Conservation (phyloP, 1,139 yeast genomes). For the Pneumocystis jirovecii region DNA sequence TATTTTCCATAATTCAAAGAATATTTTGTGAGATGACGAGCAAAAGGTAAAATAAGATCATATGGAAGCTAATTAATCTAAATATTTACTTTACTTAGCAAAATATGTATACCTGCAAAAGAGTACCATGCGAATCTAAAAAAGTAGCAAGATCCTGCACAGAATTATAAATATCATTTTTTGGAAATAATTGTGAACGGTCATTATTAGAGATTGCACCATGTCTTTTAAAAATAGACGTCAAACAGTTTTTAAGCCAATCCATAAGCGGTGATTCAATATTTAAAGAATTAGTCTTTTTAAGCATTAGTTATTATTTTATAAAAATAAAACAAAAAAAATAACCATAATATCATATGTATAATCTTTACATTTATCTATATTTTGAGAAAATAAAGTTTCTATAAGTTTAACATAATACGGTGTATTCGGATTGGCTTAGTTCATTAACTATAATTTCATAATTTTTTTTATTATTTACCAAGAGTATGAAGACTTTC, state of each 20-base stretch:
- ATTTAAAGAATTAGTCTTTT: not conserved
- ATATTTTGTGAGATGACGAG: too few species aligned
- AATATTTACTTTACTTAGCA: not conserved
- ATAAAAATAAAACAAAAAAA: not conserved
- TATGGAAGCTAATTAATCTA: conserved; percentile 18
- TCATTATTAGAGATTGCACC: conserved; percentile 54
- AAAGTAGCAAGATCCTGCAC: conserved; percentile 43
- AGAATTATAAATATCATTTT: conserved; percentile 52
- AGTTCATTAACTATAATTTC: not conserved
- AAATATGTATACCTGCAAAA: conserved; percentile 62
- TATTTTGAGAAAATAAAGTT: conserved; percentile 74
- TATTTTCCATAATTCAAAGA: too few species aligned
- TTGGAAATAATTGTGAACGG: conserved; percentile 56
- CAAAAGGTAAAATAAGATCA: conserved; percentile 29
- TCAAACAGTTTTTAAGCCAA: conserved; percentile 38
- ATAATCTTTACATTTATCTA: conserved; percentile 40
- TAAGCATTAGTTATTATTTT: conserved; percentile 13
- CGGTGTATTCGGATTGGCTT: conserved; percentile 55
- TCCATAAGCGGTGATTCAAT: conserved; percentile 28
- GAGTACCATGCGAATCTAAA: conserved; percentile 72
- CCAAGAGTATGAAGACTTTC: conserved; percentile 68
- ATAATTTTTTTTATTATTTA: conserved; percentile 26
- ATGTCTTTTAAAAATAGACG: conserved; percentile 51
- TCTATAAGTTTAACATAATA: conserved; percentile 58
- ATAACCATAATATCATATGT: not conserved